Conservation (phyloP, 129 eudicot species). For the Deinandra increscens region DNA sequence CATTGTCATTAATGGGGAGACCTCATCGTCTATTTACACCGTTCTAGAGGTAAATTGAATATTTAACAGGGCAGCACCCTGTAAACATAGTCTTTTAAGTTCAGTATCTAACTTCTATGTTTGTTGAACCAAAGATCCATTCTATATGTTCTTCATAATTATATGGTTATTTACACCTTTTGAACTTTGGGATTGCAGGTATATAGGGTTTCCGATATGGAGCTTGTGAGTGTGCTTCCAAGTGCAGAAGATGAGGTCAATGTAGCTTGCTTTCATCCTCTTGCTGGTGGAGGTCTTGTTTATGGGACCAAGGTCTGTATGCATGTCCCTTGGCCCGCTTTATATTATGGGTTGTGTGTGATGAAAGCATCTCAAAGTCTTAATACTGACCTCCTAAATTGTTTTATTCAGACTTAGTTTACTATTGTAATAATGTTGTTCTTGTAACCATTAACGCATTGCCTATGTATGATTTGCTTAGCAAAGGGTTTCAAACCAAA, state of each 20-base stretch:
- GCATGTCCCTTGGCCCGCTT: background rate
- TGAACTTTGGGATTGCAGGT: slow-evolving; percentile 46
- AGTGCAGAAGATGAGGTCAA: slow-evolving; percentile 99
- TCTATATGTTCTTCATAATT: background rate
- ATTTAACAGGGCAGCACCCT: background rate
- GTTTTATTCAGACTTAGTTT: background rate
- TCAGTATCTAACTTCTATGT: background rate
- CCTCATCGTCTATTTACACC: slow-evolving; percentile 78
- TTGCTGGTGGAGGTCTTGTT: slow-evolving; percentile 92
- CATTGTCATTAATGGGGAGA: slow-evolving; percentile 81
- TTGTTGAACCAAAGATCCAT: background rate
- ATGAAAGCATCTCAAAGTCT: background rate
- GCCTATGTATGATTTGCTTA: background rate
- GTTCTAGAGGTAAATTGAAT: slow-evolving; percentile 65
- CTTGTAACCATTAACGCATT: background rate
- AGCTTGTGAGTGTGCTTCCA: slow-evolving; percentile 97
- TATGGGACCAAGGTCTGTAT: slow-evolving; percentile 91
- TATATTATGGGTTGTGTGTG: background rate
- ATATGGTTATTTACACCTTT: background rate
- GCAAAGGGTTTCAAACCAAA: background rate
- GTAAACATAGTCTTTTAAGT: background rate
- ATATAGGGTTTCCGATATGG: slow-evolving; percentile 96
- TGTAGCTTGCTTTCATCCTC: slow-evolving; percentile 97
- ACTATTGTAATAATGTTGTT: background rate
- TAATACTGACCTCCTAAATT: background rate